Base-by-base conservation (phyloP, 148 eudicot species). In the Rheum nobile region DNA sequence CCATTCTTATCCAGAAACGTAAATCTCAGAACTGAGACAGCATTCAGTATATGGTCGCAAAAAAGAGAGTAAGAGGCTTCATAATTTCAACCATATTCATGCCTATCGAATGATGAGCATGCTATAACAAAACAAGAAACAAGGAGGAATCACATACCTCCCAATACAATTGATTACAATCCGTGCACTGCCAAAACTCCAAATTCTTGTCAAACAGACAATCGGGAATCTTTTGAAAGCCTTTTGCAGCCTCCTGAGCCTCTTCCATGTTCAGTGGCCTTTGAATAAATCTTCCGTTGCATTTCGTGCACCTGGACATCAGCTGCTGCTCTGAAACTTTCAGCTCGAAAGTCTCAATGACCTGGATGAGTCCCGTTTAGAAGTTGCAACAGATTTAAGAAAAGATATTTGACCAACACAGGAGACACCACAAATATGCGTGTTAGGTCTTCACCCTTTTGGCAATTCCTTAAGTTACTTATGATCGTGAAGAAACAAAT, bases 151-250 rank as follows among this genome's bases (percentile, higher is more conserved):
- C 31, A 77, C 10, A 57, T 68, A 94, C 98, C 98, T 94, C 97
- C 98, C 98, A 94, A 71, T 91, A 91, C 67, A 94, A 91, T 79
- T 91, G 96, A 77, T 90, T 80, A 85, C 97, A 94, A 80, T 91
- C 93, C 88, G 76, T 94, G 84, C 98, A 94, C 80, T 94, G 96
- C 98, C 98, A 94, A 72, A 94, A 94, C 79, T 94, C 96, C 41
- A 88, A 48, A 78, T 91, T 84, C 80, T 85, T 88, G 79, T 91
- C 83, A 83, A 94, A 94, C 72, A 94, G 80, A 80, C 98, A 94
- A 78, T 82, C 86, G 4, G 98, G 98, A 72, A 94, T 94, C 85
- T 89, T 89, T 84, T 94, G 92, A 73, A 85, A 88, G 47, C 91
- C 88, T 70, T 86, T 90, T 71, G 91, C 90, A 67, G 97, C 97